Evolutionary conservation across 2,329 filamentous ascomycete genomes (phyloP), one percentile per base, ranked within the genome.

Genomic region (Aspergillus alliaceus): DNA sequence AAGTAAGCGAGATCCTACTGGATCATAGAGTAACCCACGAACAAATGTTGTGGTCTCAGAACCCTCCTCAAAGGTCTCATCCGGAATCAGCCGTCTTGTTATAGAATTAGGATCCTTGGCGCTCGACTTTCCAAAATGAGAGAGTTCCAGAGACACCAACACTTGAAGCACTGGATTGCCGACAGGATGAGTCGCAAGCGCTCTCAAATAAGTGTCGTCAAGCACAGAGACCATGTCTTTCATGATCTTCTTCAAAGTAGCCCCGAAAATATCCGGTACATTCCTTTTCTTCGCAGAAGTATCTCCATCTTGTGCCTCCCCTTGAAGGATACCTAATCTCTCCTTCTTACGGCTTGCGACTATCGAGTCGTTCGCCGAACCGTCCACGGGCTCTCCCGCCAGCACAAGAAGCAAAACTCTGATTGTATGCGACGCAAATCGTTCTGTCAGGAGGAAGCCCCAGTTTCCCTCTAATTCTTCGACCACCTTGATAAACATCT

Each of bases 131-230:
- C 85, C 85, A 63, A 89, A 89, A 58, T 90, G 80, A 0, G 86
- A 84, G 48, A 98, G 84, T 69, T 99, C 95, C 15, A 99, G 80
- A 69, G 93, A 90, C 3, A 99, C 79, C 29, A 99, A 80, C 1
- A 98, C 83, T 72, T 98, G 95, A n/a, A 99, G 81, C 0, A 92
- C 90, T 0, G 95, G 95, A 68, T 96, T 97, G 48, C 92, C 95
- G 1, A 93, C 90, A 4, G 90, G 91, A 68, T 98, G 93, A 20
- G 87, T 92, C 1, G 93, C 91, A 56, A 99, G 80, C 2, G 95
- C 86, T 27, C 91, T 86, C 27, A 98, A 82, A 66, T 91, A 90
- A 3, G 89, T 90, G 2, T 89, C 84, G 70, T 95, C 91, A 65
- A 97, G 82, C 1, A 84, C 85, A 1, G 86, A 82, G 9, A 91